phyloP scores from a whole-genome alignment of 2,329 filamentous ascomycete species.

The Neofusicoccum ribis region DNA sequence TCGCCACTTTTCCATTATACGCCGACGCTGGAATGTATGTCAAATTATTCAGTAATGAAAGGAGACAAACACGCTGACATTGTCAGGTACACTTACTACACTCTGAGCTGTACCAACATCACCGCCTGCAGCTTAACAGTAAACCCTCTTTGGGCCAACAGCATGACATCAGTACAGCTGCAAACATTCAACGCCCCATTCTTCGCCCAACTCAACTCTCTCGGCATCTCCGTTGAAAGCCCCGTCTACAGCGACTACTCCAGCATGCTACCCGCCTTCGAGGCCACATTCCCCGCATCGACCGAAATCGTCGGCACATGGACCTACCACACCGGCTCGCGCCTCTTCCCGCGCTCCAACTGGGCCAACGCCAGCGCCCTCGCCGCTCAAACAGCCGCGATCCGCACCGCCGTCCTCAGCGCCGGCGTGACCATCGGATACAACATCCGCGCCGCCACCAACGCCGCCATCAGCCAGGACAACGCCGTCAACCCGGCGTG shows the following conservation, averaged over 20 bases:
- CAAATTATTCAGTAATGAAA: too few species aligned
- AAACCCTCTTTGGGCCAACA: constrained; percentile 10
- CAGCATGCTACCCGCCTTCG: neutral
- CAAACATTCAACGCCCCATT: constrained; percentile 33
- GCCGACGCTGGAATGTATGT: neutral
- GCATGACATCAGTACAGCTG: constrained; percentile 34
- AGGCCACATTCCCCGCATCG: constrained; percentile 30
- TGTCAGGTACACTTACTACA: neutral
- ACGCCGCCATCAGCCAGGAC: neutral
- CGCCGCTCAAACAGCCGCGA: constrained; percentile 39
- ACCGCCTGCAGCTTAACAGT: neutral
- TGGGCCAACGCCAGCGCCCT: constrained; percentile 37
- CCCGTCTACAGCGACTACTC: constrained; percentile 39
- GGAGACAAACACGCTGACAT: too few species aligned
- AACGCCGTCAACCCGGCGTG: constrained; percentile 30
- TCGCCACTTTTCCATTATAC: neutral
- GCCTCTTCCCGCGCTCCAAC: constrained; percentile 47
- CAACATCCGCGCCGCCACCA: neutral
- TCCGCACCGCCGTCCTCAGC: neutral
- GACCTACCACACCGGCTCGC: constrained; percentile 44
- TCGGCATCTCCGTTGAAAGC: constrained; percentile 33
- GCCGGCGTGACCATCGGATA: neutral
- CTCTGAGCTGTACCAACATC: neutral
- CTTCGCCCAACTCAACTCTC: constrained; percentile 33
- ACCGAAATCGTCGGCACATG: constrained; percentile 34